Evolutionary conservation across 441 rosid species (phyloP), one percentile per base, ranked within the genome.

Genomic region (Brassica hybrid): DNA sequence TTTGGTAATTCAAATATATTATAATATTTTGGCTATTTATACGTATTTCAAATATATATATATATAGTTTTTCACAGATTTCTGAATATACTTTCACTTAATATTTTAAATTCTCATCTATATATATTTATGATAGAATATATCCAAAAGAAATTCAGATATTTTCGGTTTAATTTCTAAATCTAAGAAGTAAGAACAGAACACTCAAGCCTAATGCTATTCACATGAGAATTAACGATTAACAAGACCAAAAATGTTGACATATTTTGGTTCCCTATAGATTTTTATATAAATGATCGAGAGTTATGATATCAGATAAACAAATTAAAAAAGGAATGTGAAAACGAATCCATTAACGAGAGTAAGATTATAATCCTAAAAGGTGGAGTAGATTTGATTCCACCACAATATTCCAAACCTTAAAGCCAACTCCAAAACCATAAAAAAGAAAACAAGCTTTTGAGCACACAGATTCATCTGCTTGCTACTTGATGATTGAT

Each of bases 331-430:
- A 60, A 27, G 9, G 23, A 60, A 58, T 18, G 18, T 23, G 25
- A 70, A 63, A 77, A 56, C 48, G 80, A 77, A 77, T 66, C 76
- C 81, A 77, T 72, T 66, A 72, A 58, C 18, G 71, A 67, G 21
- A 2, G 21, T 25, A 19, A 23, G 32, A 48, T 25, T 54, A 50
- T 64, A 54, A 34, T 52, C 80, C 60, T 56, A 56, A 56, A 56
- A 56, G 60, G 45, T 74, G 38, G 64, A 59, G n/a, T 43, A 8
- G 77, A 78, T 67, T 67, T 67, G 45, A 67, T 78, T 78, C 77
- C 73, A 72, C 72, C 63, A 52, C 14, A 50, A 72, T 66, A 34
- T 60, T 78, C 81, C 67, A 57, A 72, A 71, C 76, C 71, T 45
- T 71, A 65, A 65, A 72, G 54, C 17, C 62, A 50, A 45, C 70